Evolutionary conservation across 495 filamentous ascomycete genomes (phyloP), one percentile per base, ranked within the genome.

Genomic region (Penicillium cinerascens): DNA sequence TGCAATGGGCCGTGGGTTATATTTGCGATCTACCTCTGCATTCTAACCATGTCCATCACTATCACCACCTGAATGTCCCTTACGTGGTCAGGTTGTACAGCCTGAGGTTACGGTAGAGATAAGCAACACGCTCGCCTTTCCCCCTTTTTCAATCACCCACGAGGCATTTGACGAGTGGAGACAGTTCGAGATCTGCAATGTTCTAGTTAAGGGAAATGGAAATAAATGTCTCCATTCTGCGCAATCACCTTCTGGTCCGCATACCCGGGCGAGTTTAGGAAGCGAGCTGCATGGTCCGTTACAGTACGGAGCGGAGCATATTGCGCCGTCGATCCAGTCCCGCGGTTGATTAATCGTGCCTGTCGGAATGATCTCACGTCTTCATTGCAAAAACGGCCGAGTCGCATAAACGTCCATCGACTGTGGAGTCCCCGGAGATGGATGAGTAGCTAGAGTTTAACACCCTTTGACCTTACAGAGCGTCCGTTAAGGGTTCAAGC

Each of bases 1-100:
- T 49, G 26, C 44, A 58, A 39, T 29, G 11, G 38, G 49, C 26
- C 41, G 39, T 45, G 42, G 41, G 37, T 17, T 17, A 57, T 50
- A 47, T 49, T 40, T 54, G 58, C 37, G 52, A 64, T 58, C 49
- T 58, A 26, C 58, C 29, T 39, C 43, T 52, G 44, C 20, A 58
- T 54, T 50, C 46, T 52, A 29, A 44, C 35, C 11, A 40, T 60
- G 56, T 48, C 50, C 50, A 55, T 45, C 52, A 58, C 51, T 56
- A 13, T 49, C 44, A 33, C 16, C 39, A 46, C 51, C 58, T 13
- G 48, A 49, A 23, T 21, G 41, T 58, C 60, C 63, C 63, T 63
- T 65, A 61, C 63, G 47, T 65, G 41, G 49, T 35, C 16, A 35
- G 35, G 52, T 54, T 36, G 61, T 48, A 64, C 61, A 59, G 43